Base-by-base conservation (phyloP, 768 basidiomycete genomes). In the Antrodiella citrinella region DNA sequence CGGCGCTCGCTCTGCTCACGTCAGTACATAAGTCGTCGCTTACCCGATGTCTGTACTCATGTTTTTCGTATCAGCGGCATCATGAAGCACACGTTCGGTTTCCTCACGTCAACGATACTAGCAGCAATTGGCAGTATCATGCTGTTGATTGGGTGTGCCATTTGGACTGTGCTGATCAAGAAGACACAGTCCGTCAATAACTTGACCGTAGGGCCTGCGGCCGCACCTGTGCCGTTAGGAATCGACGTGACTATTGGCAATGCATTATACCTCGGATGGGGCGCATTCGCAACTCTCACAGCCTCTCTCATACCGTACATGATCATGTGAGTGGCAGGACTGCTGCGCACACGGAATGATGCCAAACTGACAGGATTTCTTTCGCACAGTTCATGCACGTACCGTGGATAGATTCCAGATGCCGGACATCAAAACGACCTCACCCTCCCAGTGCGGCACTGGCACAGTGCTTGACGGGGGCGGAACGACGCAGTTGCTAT, bases 121-220 rank as follows among this genome's bases (percentile, higher is more conserved):
- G 76, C 86, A 12, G 64, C 82, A 45, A 51, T 82, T 15, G 80
- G 81, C 24, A 77, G 77, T 48, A 41, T 85, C 10, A 72, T 87
- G 48, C 63, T 89, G 44, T 71, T 91, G 45, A 78, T 84, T 39
- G 85, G 79, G 21, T 81, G 81, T 13, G 74, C 78, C 42, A 80
- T 90, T 52, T 91, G 89, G 89, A 89, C 89, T 3, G 75, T 80
- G 42, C 71, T 88, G 46, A 72, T 91, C 46, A 76, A 81, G 56
- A 84, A 82, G 59, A 69, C 76, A 0, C 70, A 81, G 58, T 66
- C 67, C 13, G 69, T 91, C 54, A 89, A 89, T 59, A 60, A 66
- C 22, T 56, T 78, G 52, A 54, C 74, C 25, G 65, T 82, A 45
- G 68, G 67, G 2, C 59, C 61, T 39, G 59, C 67, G 22, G 54